Percentiles rank a stretch among this genome's conserved stretches.
phyloP scores from a whole-genome alignment of 2,329 filamentous ascomycete genomes.

The Microdochium nivale region DNA sequence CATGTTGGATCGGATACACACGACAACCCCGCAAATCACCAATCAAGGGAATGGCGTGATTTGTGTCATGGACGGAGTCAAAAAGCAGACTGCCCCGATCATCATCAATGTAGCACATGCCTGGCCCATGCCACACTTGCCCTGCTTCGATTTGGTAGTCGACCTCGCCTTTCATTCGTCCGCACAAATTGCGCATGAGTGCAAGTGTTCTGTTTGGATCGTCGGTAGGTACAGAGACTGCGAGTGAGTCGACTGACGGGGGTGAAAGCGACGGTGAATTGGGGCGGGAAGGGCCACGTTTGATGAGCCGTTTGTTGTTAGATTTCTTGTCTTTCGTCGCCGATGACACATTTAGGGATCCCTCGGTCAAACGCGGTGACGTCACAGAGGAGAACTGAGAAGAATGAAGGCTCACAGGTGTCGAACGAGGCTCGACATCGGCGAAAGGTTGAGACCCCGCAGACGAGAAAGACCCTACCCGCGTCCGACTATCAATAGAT shows the following conservation, averaged over 20 bases:
- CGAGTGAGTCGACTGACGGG: constrained; percentile 50
- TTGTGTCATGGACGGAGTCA: constrained; percentile 58
- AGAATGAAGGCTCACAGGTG: constrained; percentile 31
- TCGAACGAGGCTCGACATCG: constrained; percentile 31
- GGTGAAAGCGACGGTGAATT: constrained; percentile 46
- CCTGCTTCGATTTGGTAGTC: constrained; percentile 58
- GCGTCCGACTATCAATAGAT: constrained; percentile 44
- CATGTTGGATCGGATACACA: constrained; percentile 46
- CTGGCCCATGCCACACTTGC: constrained; percentile 53
- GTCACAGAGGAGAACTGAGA: constrained; percentile 31
- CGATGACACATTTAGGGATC: constrained; percentile 22
- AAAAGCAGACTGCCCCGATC: constrained; percentile 68
- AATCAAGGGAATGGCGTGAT: constrained; percentile 59
- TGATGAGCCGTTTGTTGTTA: constrained; percentile 42
- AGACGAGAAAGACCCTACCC: constrained; percentile 64
- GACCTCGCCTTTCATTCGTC: constrained; percentile 70
- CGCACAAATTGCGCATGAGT: constrained; percentile 70
- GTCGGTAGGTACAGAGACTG: constrained; percentile 50
- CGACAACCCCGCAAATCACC: constrained; percentile 67
- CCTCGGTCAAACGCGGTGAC: constrained; percentile 22
- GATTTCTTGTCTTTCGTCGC: constrained; percentile 37
- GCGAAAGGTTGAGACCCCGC: constrained; percentile 44
- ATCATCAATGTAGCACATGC: constrained; percentile 72
- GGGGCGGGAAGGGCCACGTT: constrained; percentile 46
- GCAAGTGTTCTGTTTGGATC: constrained; percentile 65